A percentile compares a stretch with the other conserved stretches of the same genome.
Conservation (phyloP, 495 filamentous ascomycete genomes). For the Penicillium steckii region DNA sequence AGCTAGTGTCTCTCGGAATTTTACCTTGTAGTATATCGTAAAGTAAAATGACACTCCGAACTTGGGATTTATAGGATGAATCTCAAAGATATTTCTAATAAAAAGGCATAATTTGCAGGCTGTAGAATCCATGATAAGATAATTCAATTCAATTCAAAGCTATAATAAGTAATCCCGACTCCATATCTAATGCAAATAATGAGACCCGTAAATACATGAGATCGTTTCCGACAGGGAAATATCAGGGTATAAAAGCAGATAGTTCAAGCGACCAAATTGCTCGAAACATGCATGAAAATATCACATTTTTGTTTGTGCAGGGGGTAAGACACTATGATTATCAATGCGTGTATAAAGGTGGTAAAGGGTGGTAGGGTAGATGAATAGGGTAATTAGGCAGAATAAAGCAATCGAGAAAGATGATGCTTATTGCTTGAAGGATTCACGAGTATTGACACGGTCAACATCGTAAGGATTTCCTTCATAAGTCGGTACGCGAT, state of each 20-base stretch:
- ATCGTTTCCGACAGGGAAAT: constrained; percentile 4
- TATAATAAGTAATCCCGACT: constrained; percentile 10
- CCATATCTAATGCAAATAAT: constrained; percentile 17
- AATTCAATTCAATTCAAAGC: constrained; percentile 7
- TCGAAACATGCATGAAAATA: constrained; percentile 9
- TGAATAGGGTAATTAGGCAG: background rate
- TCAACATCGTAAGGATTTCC: constrained; percentile 47
- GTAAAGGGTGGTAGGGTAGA: too few species aligned
- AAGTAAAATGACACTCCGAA: too few species aligned
- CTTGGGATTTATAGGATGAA: background rate
- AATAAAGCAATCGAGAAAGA: background rate
- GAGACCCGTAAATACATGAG: constrained; percentile 13
- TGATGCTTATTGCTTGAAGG: constrained; percentile 28
- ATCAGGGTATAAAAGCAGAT: constrained; percentile 18
- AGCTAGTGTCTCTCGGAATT: background rate
- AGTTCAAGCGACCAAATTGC: constrained; percentile 3
- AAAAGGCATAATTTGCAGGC: too few species aligned
- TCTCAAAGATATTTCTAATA: background rate
- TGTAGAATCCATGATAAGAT: background rate
- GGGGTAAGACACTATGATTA: constrained; percentile 16
- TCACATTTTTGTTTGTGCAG: background rate
- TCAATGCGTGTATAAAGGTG: background rate
- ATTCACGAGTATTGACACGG: constrained; percentile 45
- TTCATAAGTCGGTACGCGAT: constrained; percentile 35
- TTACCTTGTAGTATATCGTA: background rate